Evolutionary conservation across 306 rosid species (phyloP).

Genomic region (Pterocarpus santalinus): DNA sequence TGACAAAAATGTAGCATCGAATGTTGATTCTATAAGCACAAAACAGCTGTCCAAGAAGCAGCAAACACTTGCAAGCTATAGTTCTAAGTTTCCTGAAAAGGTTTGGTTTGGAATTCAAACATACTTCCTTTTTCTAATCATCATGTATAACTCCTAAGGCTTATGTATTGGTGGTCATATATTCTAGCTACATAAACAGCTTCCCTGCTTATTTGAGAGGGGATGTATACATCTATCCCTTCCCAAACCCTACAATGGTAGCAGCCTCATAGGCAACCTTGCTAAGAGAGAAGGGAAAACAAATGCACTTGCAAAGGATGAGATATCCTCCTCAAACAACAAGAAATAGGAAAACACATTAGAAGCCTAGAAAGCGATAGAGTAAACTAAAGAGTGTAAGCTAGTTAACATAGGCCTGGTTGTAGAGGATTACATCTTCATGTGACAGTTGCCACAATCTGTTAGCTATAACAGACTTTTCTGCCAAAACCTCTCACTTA

Average conservation of each 20-base stretch:
- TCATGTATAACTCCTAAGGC: conserved; percentile 11
- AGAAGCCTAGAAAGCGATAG: not conserved
- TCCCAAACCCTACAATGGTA: not conserved
- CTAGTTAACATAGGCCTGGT: too few species aligned
- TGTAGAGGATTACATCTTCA: too few species aligned
- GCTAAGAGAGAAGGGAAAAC: not conserved
- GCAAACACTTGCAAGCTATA: conserved; percentile 53
- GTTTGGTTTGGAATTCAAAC: conserved; percentile 65
- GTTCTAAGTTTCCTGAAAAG: conserved; percentile 84
- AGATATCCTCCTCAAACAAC: conserved; percentile 17
- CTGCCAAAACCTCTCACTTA: too few species aligned
- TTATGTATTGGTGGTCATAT: not conserved
- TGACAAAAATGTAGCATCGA: conserved; percentile 51
- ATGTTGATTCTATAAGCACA: conserved; percentile 56
- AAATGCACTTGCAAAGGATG: not conserved
- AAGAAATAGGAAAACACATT: not conserved
- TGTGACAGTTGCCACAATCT: too few species aligned
- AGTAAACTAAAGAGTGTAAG: too few species aligned
- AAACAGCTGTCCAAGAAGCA: conserved; percentile 60
- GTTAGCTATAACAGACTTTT: too few species aligned
- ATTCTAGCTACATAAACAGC: not conserved
- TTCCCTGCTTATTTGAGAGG: not conserved
- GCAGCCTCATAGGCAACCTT: not conserved
- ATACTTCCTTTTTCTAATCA: not conserved
- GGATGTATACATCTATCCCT: not conserved